Evolutionary conservation across 345 rosid species (phyloP), one percentile per base, ranked within the genome.

Genomic region (Populus davidiana): DNA sequence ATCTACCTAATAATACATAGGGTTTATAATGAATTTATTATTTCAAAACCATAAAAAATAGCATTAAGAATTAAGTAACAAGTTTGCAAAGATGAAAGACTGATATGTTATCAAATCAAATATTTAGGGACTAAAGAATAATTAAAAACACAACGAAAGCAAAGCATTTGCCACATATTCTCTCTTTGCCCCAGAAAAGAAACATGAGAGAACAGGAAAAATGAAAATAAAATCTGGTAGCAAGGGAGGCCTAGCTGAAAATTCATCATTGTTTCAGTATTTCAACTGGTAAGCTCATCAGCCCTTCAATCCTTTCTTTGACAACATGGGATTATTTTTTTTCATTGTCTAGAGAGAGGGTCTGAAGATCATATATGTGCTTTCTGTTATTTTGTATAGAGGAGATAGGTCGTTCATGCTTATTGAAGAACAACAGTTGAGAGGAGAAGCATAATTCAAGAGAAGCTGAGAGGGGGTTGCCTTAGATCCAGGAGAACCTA

Each of bases 211-310:
- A 16, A 63, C 41, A 68, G n/a, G 14, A 56, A 36, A 5, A 59
- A 9, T 67, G 50, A 56, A 64, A 76, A 65, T 25, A 67, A 47
- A 54, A 41, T 56, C 50, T 21, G 50, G 65, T 14, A 38, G 23
- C 44, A 44, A 76, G 76, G 79, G 65, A 44, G 44, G 27, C 7
- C 3, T 12, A 18, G 67, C 56, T 75, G 66, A 29, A 27, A 27
- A 69, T 65, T 41, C 38, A 14, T 29, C 67, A 29, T 86, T 72
- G 74, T 72, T 70, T 82, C 74, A 35, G 79, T 62, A 43, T 83
- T 76, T 50, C 70, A 79, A 72, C 81, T 72, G 88, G 88, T 83
- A 79, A 85, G 73, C 38, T 12, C n/a, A 4, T 8, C 29, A 83
- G 35, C 20, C 36, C 33, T 63, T 17, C 14, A 36, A 31, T 59